Base-by-base conservation (phyloP, 2,329 filamentous ascomycete species). In the Alternaria infectoria region DNA sequence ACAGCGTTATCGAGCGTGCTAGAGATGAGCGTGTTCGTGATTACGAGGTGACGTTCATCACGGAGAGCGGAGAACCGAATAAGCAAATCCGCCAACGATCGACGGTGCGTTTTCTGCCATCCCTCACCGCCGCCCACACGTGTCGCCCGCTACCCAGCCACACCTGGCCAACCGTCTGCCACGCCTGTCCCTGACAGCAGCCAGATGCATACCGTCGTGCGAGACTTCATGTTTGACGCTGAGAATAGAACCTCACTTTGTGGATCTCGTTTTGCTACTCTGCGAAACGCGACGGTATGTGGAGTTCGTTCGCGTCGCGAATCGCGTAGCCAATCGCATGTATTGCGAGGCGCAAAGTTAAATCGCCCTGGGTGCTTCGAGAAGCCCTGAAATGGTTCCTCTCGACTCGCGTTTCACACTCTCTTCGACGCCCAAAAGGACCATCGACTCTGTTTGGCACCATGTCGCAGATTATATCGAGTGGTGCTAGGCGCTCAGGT, bases 41-140 rank as follows among this genome's bases (percentile, higher is more conserved):
- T 63, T 60, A 63, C 61, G 51, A 56, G 61, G 61, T 63, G 61
- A 63, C 49, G 61, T 63, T 59, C 59, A 46, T 61, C 60, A 63
- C 61, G 61, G 61, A 60, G 57, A 60, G 61, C 51, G 61, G 61
- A 63, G 61, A 63, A 63, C 61, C 61, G 61, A 63, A 62, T 62
- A 59, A 59, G 60, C 56, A 62, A 45, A 50, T 51, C 17, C 15
- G 60, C 26, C 23, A 45, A 32, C 43, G 56, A 62, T 62, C 56
- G 60, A 32, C 56, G 11, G 15, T 36, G n/a, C 11, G 54, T 50
- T 58, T 61, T 54, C 56, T 63, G 61, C 61, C 57, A 6, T 13
- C 13, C n/a, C 9, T 26, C 46, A 60, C 61, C 61, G 61, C 61
- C 45, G 44, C n/a, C 13, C 36, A 32, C 61, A 60, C 61, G 46